Percentiles rank a stretch among this genome's conserved stretches.
phyloP scores from a whole-genome alignment of 1,139 yeast species.

The Arxiozyma heterogenica region DNA sequence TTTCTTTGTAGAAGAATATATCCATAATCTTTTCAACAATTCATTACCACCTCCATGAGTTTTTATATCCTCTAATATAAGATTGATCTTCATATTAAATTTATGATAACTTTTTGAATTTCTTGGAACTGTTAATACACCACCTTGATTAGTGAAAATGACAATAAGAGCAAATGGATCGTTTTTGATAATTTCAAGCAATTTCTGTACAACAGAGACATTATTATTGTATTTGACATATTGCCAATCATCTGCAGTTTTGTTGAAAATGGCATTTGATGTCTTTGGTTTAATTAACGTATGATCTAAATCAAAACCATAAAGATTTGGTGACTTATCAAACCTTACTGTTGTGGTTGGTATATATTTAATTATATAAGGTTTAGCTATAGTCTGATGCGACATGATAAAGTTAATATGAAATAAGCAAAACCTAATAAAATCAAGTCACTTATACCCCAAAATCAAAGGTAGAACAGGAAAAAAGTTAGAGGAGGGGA shows the following conservation, averaged over 20 bases:
- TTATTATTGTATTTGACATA: conserved; percentile 18
- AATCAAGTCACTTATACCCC: background rate
- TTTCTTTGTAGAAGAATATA: conserved; percentile 57
- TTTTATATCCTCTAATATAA: conserved; percentile 28
- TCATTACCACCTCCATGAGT: conserved; percentile 13
- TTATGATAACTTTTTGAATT: conserved; percentile 46
- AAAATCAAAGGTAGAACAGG: too few relatives aligned
- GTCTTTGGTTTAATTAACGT: conserved; percentile 26
- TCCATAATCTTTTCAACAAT: conserved; percentile 34
- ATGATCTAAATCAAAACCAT: conserved; percentile 29
- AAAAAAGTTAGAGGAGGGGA: too few relatives aligned
- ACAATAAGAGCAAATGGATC: conserved; percentile 36
- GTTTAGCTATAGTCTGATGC: conserved; percentile 24
- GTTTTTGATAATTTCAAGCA: conserved; percentile 26
- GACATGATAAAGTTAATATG: conserved; percentile 8
- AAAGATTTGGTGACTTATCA: conserved; percentile 10
- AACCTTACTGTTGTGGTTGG: conserved; percentile 11
- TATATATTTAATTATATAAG: conserved; percentile 23
- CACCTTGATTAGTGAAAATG: conserved; percentile 83
- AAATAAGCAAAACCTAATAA: background rate
- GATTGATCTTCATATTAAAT: conserved; percentile 39
- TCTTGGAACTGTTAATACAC: conserved; percentile 32
- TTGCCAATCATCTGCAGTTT: conserved; percentile 26
- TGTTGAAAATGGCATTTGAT: conserved; percentile 19
- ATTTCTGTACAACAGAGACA: conserved; percentile 11